A percentile compares a stretch with the other conserved stretches of the same genome.
phyloP scores from a whole-genome alignment of 305 asterid species.

The Plantago lanceolata region DNA sequence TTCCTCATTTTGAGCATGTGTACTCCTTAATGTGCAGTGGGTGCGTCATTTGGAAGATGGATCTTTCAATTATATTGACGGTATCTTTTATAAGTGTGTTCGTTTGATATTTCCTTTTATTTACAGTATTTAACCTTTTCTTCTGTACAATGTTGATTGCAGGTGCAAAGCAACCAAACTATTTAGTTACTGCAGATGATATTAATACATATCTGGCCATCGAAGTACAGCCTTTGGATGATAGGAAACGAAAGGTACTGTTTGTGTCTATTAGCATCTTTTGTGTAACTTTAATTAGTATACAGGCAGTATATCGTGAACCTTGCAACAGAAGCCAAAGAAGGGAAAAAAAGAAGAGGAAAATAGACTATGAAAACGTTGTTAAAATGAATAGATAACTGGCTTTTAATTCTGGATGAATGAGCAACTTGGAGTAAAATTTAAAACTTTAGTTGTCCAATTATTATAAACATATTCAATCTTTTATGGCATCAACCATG shows the following conservation, averaged over 20 bases:
- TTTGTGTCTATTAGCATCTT: slow-evolving; percentile 2
- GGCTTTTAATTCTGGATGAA: background rate
- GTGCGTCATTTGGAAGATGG: slow-evolving; percentile 94
- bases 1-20: slow-evolving; percentile 20
- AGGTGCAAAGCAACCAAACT: slow-evolving; percentile 95
- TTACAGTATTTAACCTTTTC: slow-evolving; percentile 22
- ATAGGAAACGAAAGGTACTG: slow-evolving; percentile 90
- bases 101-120: slow-evolving; percentile 16
- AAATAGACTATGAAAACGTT: too few relatives aligned
- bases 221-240: slow-evolving; percentile 96
- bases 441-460: background rate
- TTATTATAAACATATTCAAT: too few relatives aligned
- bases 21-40: slow-evolving; percentile 72
- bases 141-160: slow-evolving; percentile 34
- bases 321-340: background rate
- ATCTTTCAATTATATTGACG: slow-evolving; percentile 83
- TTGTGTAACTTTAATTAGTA: background rate
- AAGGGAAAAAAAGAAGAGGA: too few relatives aligned
- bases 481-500: background rate
- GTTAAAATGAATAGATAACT: too few relatives aligned
- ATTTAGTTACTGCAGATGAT: slow-evolving; percentile 93
- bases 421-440: background rate
- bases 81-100: slow-evolving; percentile 38
- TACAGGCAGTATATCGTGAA: background rate
- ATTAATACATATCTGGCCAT: slow-evolving; percentile 88